phyloP scores from a whole-genome alignment of 1,284 basidiomycete genomes.

The Apiotrichum porosum region DNA sequence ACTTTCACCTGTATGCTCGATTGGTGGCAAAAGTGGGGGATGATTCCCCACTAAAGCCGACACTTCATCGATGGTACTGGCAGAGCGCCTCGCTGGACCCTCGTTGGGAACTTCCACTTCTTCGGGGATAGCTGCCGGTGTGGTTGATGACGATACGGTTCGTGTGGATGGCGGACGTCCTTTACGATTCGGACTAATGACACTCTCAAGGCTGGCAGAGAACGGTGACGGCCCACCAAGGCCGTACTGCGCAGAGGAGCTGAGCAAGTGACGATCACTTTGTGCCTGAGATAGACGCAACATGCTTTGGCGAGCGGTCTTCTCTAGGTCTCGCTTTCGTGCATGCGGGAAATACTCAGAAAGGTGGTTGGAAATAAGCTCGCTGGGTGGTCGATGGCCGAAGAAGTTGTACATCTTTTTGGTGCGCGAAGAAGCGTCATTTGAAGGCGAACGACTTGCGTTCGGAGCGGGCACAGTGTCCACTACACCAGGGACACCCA shows the following conservation, averaged over 20 bases:
- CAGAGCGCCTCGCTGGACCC: background rate
- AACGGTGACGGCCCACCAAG: background rate
- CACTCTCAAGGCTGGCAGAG: constrained; percentile 6
- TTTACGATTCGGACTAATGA: constrained; percentile 17
- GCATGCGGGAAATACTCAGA: constrained; percentile 93
- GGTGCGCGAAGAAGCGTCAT: constrained; percentile 34
- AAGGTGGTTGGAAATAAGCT: constrained; percentile 93
- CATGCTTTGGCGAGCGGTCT: constrained; percentile 77
- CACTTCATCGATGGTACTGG: no score
- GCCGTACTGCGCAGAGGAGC: background rate
- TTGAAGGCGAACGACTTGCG: constrained; percentile 40
- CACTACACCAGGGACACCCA: constrained; percentile 72
- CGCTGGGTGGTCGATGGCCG: constrained; percentile 92
- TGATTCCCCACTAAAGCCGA: constrained; percentile 12
- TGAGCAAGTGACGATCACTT: constrained; percentile 7
- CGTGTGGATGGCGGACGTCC: constrained; percentile 23
- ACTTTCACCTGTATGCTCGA: constrained; percentile 70
- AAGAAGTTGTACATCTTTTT: constrained; percentile 87
- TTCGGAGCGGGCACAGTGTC: constrained; percentile 52
- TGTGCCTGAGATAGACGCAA: constrained; percentile 50
- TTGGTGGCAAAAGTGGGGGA: constrained; percentile 67
- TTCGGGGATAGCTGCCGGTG: constrained; percentile 37
- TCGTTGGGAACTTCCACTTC: constrained; percentile 23
- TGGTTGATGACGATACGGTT: constrained; percentile 17
- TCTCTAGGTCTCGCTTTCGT: constrained; percentile 80